A percentile compares a stretch with the other conserved stretches of the same genome.
Conservation (phyloP, 2,329 filamentous ascomycete genomes). For the Thelonectria blattea region DNA sequence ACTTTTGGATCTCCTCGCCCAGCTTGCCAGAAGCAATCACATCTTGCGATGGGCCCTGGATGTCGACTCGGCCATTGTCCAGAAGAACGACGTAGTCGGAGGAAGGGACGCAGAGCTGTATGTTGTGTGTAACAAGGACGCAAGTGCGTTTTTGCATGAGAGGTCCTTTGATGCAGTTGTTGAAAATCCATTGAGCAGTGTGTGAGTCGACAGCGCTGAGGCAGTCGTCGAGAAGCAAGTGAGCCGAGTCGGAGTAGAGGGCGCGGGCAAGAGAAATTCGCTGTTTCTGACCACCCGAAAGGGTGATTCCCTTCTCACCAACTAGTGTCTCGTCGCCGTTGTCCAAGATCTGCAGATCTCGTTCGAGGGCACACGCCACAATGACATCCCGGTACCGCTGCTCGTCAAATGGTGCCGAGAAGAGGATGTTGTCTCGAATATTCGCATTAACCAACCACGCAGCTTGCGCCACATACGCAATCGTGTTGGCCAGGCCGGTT, state of each 20-base stretch:
- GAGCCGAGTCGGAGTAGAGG: slow-evolving; percentile 92
- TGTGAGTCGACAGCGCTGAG: slow-evolving; percentile 97
- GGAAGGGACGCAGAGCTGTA: slow-evolving; percentile 82
- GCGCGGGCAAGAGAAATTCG: slow-evolving; percentile 95
- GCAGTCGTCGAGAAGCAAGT: slow-evolving; percentile 92
- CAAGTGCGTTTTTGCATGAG: slow-evolving; percentile 90
- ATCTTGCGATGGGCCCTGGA: slow-evolving; percentile 78
- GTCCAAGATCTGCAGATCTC: slow-evolving; percentile 90
- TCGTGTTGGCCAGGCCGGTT: slow-evolving; percentile 86
- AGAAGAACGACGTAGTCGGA: slow-evolving; percentile 83
- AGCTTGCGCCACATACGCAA: slow-evolving; percentile 96
- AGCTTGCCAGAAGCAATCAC: slow-evolving; percentile 88
- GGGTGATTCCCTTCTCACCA: slow-evolving; percentile 94
- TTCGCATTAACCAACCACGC: slow-evolving; percentile 97
- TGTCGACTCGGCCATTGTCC: slow-evolving; percentile 81
- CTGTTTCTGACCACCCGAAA: slow-evolving; percentile 97
- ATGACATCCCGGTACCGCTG: slow-evolving; percentile 87
- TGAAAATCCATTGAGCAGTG: slow-evolving; percentile 97
- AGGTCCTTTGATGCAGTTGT: slow-evolving; percentile 86
- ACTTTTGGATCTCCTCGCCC: slow-evolving; percentile 81
- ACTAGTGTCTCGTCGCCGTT: slow-evolving; percentile 92
- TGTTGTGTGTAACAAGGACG: slow-evolving; percentile 94
- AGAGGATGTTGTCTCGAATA: slow-evolving; percentile 95
- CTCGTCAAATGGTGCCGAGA: slow-evolving; percentile 80
- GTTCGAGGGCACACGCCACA: slow-evolving; percentile 86